Conservation (phyloP, 2,329 filamentous ascomycete species). For the Clonostachys rosea region DNA sequence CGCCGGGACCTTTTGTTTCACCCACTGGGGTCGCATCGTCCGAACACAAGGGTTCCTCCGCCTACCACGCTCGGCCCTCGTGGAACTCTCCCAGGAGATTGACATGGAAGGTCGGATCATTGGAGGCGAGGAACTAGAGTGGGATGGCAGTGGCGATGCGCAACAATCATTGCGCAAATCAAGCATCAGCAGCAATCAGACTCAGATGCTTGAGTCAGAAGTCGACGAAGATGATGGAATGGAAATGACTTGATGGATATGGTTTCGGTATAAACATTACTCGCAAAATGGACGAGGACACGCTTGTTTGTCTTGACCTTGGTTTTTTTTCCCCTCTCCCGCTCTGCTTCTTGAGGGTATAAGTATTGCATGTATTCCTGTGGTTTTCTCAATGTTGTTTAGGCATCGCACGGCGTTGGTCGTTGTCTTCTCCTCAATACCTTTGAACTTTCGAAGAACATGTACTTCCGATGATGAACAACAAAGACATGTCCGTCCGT, state of each 20-base stretch:
- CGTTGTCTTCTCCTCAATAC: too few relatives aligned
- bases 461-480: too few relatives aligned
- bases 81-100: constrained; percentile 90
- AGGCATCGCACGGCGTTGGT: too few relatives aligned
- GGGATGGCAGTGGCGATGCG: constrained; percentile 39
- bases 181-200: constrained; percentile 55
- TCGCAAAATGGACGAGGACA: too few relatives aligned
- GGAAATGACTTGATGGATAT: constrained; percentile 41
- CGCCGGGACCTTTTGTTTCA: constrained; percentile 83
- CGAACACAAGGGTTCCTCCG: constrained; percentile 82
- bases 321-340: too few relatives aligned
- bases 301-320: too few relatives aligned
- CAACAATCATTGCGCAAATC: constrained; percentile 45
- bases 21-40: constrained; percentile 92
- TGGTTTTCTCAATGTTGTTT: too few relatives aligned
- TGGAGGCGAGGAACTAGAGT: constrained; percentile 76
- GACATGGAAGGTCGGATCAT: constrained; percentile 90
- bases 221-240: constrained; percentile 58
- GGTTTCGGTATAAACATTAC: too few relatives aligned
- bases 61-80: constrained; percentile 72
- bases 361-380: too few relatives aligned
- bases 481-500: too few relatives aligned
- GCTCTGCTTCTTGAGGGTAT: too few relatives aligned
- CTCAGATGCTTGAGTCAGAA: constrained; percentile 52
- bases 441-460: too few relatives aligned